phyloP scores from a whole-genome alignment of 306 rosid species.

The Sindora glabra region DNA sequence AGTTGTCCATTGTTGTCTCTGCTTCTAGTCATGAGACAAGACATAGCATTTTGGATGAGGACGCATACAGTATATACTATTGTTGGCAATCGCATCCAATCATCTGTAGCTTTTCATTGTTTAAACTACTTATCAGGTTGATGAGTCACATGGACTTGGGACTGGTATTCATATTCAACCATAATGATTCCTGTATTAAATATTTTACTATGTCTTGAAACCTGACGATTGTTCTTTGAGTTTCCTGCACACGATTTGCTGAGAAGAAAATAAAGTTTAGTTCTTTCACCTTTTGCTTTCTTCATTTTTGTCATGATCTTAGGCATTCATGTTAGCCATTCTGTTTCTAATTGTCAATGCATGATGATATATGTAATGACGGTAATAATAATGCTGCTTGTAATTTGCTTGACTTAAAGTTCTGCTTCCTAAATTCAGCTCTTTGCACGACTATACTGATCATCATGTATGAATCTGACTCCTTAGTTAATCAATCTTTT shows the following conservation, averaged over 20 bases:
- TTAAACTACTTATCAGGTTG: background rate
- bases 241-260: background rate
- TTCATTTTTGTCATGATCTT: no score
- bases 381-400: background rate
- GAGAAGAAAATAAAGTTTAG: background rate
- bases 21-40: background rate
- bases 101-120: background rate
- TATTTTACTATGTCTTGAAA: background rate
- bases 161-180: background rate
- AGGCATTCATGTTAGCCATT: no score
- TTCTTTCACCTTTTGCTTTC: background rate
- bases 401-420: background rate
- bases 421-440: background rate
- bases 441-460: background rate
- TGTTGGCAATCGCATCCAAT: background rate
- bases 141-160: background rate
- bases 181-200: background rate
- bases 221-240: background rate
- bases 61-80: background rate
- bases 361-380: background rate
- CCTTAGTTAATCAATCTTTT: background rate
- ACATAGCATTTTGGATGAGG: background rate
- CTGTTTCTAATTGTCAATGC: no score
- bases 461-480: background rate
- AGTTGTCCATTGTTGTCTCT: background rate